Evolutionary conservation across 331 rosid genomes (phyloP).

Genomic region (Pyracantha coccinea): DNA sequence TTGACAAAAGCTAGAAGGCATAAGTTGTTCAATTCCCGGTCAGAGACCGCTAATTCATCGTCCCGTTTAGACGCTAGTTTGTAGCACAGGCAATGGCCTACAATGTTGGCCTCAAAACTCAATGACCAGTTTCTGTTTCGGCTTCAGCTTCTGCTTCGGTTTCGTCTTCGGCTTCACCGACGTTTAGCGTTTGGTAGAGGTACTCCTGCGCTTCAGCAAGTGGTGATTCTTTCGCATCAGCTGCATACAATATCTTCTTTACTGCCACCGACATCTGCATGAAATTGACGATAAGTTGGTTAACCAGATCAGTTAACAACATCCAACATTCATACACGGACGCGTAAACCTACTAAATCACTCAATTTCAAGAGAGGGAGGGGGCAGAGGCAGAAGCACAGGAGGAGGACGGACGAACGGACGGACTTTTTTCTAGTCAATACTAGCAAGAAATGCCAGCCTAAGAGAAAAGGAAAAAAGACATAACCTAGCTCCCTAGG

Average conservation of each 20-base stretch:
- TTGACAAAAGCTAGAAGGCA: too few relatives aligned
- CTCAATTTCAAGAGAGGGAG: not conserved
- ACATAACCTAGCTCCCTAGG: not conserved
- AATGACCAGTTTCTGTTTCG: constrained; percentile 13
- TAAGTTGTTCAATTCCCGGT: not conserved
- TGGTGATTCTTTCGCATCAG: constrained; percentile 51
- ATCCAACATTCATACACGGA: not conserved
- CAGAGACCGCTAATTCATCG: not conserved
- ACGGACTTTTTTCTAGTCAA: not conserved
- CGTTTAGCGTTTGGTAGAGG: constrained; percentile 15
- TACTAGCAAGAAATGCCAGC: not conserved
- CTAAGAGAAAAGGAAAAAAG: not conserved
- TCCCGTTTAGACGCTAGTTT: not conserved
- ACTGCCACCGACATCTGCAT: constrained; percentile 48
- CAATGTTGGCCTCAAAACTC: constrained; percentile 1
- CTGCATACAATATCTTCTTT: constrained; percentile 50
- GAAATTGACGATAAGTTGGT: not conserved
- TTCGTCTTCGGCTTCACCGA: constrained; percentile 8
- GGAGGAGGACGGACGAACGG: too few relatives aligned
- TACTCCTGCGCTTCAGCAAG: constrained; percentile 46
- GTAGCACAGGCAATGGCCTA: not conserved
- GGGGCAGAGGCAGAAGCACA: not conserved
- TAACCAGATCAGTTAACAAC: not conserved
- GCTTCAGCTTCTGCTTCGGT: constrained; percentile 15
- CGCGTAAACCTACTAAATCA: not conserved